Base-by-base conservation (phyloP, 2,329 filamentous ascomycete genomes). In the Mycosphaerella sp. region DNA sequence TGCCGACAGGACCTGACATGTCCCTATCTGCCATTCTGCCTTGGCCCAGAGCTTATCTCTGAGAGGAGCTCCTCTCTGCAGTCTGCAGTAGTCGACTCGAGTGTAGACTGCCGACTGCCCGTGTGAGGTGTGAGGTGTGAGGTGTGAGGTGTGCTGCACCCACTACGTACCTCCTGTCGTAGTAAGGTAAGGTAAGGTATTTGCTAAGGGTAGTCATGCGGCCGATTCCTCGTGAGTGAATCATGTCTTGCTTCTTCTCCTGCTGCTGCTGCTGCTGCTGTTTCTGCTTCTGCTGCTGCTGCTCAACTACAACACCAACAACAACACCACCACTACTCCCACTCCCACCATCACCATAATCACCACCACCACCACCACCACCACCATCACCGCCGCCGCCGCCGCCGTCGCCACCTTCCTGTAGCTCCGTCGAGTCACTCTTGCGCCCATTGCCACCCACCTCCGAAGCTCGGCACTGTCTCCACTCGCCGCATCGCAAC, bases 381-480 rank as follows among this genome's bases (percentile, higher is more conserved):
- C 4, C 38, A 26, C 14, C 38, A 23, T 36, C 7, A 29, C 34
- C 2, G 11, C 29, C 36, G 23, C 32, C 46, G 14, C 11, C 21
- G 21, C 21, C 21, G 21, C 21, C 21, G 21, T 4, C 21, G 26
- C 3, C 26, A 29, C 26, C 2, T 29, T 29, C 26, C 26, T 29
- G 26, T 29, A 29, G 26, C 6, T 23, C 12, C n/a, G 9, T 39
- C 31, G n/a, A n/a, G 31, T 47, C 32, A 40, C 2, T 21, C 17
- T 23, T 21, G 10, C 29, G 9, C 49, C 11, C 26, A 26, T 14
- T n/a, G 41, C 51, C 32, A 12, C 40, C 48, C 48, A 48, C 44
- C 46, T 44, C 44, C 59, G 48, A 56, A 45, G 32, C 31, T 47
- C 51, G 43, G 43, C 43, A 26, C 12, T n/a, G 10, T 38, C 53